Evolutionary conservation across 345 rosid species (phyloP).

Genomic region (Carallia pectinifolia): DNA sequence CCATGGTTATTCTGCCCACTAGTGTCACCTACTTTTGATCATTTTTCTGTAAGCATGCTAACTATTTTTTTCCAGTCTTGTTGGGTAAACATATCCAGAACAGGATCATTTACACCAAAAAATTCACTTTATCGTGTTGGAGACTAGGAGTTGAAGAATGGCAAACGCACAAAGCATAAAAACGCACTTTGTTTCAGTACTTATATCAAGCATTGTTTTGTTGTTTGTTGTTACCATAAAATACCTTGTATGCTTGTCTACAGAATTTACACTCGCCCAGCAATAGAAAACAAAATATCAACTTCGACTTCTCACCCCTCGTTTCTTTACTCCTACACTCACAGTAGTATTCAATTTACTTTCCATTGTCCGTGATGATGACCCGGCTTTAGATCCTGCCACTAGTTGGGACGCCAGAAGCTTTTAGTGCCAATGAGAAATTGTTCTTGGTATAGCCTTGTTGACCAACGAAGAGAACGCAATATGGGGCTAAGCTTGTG

Average conservation of each 20-base stretch:
- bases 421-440: conserved; percentile 72
- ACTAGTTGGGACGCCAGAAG: conserved; percentile 66
- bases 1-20: too few relatives aligned
- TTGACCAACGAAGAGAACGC: conserved; percentile 68
- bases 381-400: background rate
- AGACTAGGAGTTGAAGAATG: too few relatives aligned
- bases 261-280: background rate
- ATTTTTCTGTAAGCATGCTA: too few relatives aligned
- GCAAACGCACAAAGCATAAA: too few relatives aligned
- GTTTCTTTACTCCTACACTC: background rate
- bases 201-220: background rate
- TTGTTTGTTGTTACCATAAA: conserved; percentile 1
- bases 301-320: background rate
- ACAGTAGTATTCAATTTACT: background rate
- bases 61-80: too few relatives aligned
- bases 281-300: background rate
- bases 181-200: background rate
- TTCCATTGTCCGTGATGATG: too few relatives aligned
- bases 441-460: conserved; percentile 50
- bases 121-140: too few relatives aligned
- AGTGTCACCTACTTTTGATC: too few relatives aligned
- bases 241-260: background rate
- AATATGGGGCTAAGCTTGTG: conserved; percentile 51
- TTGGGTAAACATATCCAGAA: too few relatives aligned
- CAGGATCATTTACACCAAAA: too few relatives aligned